A percentile compares a stretch with the other conserved stretches of the same genome.
Conservation (phyloP, 306 rosid genomes). For the Vigna reflexopilosa region DNA sequence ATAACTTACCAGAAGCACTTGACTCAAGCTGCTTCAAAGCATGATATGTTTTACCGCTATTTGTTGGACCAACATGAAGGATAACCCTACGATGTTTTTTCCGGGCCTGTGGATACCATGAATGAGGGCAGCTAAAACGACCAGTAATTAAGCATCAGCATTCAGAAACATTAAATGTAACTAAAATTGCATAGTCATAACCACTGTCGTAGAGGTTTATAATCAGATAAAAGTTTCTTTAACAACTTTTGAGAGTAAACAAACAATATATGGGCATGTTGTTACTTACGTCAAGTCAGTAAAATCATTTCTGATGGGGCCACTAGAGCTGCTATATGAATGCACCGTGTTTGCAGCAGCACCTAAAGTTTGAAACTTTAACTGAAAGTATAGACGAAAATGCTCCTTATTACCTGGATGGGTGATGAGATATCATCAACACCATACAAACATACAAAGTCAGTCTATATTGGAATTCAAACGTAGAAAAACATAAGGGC, state of each 20-base stretch:
- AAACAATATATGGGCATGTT: slow-evolving; percentile 6
- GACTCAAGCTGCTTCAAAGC: slow-evolving; percentile 84
- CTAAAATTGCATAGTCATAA: slow-evolving; percentile 19
- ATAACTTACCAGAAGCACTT: slow-evolving; percentile 81
- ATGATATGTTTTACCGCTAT: slow-evolving; percentile 93
- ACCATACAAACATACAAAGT: slow-evolving; percentile 33
- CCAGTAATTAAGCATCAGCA: slow-evolving; percentile 37
- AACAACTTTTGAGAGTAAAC: neutral
- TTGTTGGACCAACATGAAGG: slow-evolving; percentile 97
- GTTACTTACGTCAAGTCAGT: slow-evolving; percentile 80
- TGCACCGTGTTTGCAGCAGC: slow-evolving; percentile 48
- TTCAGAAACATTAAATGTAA: neutral
- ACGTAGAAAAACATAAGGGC: neutral
- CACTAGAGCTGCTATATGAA: slow-evolving; percentile 56
- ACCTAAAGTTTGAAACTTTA: slow-evolving; percentile 48
- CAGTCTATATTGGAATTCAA: slow-evolving; percentile 3
- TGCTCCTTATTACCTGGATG: slow-evolving; percentile 52
- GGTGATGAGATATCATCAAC: slow-evolving; percentile 18
- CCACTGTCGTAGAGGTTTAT: slow-evolving; percentile 10
- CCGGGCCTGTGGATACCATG: slow-evolving; percentile 94
- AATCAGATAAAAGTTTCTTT: neutral
- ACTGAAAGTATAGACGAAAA: slow-evolving; percentile 39
- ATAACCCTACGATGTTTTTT: slow-evolving; percentile 75
- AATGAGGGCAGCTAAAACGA: slow-evolving; percentile 77
- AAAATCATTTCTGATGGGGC: slow-evolving; percentile 56